Evolutionary conservation across 2,329 filamentous ascomycete genomes (phyloP), one percentile per base, ranked within the genome.

Genomic region (Acrodontium crateriforme): DNA sequence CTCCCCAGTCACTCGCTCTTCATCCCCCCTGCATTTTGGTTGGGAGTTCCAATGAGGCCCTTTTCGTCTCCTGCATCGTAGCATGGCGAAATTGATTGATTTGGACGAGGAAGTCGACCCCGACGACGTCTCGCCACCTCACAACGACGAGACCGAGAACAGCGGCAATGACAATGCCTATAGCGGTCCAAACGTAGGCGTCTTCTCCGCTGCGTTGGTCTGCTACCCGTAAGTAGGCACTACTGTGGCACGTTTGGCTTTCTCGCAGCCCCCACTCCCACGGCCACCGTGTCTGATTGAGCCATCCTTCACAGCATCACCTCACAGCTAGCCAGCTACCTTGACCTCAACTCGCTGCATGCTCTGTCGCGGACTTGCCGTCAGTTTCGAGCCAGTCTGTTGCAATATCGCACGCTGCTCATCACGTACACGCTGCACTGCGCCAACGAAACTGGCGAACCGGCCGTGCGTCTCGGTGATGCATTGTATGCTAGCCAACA

Each of bases 271-370:
- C 18, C 18, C 8, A 20, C 8, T 8, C n/a, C 18, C n/a, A 20
- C 18, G 8, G 18, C 8, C n/a, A 8, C 18, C 18, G 18, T 20
- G n/a, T n/a, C 18, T 20, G 8, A 10, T 9, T 9, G 10, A 20
- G 18, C 18, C 9, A 9, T 20, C 9, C 23, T 25, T 12, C 9
- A 9, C 60, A 93, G 84, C 45, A 72, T 93, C 49, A 73, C 80
- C 42, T 71, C 74, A 39, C 70, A 77, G 44, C 69, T 94, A 40
- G 78, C 80, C 26, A 69, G 72, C 17, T 69, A 71, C 42, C 72
- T 94, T 50, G 87, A 95, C 52, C 69, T 93, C 27, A 93, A 87
- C 53, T 78, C 81, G 9, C 70, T 94, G 44, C 77, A 92, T 53
- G 74, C 77, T 39, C 71, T 95, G 12, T 80, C 85, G 28, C 71